Conservation (phyloP, 2,329 filamentous ascomycete species). For the Cordyceps pruinosa region DNA sequence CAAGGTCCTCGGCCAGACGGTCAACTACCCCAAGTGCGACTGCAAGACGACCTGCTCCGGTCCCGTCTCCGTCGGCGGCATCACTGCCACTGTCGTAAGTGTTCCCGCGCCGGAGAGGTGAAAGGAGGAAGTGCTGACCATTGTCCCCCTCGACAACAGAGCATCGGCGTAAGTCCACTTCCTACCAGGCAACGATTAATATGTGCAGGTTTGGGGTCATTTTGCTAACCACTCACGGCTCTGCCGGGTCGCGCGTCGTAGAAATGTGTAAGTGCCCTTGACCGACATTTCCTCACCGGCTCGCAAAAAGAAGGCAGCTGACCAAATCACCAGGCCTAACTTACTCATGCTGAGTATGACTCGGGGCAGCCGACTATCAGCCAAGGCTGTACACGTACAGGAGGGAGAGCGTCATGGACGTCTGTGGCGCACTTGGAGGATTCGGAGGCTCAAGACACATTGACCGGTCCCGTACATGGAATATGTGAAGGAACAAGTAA, state of each 20-base stretch:
- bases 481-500: background rate
- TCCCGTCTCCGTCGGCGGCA: background rate
- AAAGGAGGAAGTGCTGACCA: background rate
- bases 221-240: background rate
- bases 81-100: slow-evolving; percentile 9
- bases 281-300: background rate
- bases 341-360: background rate
- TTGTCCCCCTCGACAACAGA: background rate
- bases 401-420: background rate
- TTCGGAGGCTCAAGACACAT: background rate
- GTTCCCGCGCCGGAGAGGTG: background rate
- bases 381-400: background rate
- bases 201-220: background rate
- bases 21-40: slow-evolving; percentile 9
- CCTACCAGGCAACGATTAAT: background rate
- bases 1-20: background rate
- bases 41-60: slow-evolving; percentile 5
- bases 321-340: background rate
- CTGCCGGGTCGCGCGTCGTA: background rate
- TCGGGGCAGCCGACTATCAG: background rate
- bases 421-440: background rate
- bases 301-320: background rate
- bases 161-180: slow-evolving; percentile 7
- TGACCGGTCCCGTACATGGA: background rate
- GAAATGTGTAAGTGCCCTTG: background rate